Conservation (phyloP, 2,329 filamentous ascomycete genomes). For the Hymenoscyphus salicellus region DNA sequence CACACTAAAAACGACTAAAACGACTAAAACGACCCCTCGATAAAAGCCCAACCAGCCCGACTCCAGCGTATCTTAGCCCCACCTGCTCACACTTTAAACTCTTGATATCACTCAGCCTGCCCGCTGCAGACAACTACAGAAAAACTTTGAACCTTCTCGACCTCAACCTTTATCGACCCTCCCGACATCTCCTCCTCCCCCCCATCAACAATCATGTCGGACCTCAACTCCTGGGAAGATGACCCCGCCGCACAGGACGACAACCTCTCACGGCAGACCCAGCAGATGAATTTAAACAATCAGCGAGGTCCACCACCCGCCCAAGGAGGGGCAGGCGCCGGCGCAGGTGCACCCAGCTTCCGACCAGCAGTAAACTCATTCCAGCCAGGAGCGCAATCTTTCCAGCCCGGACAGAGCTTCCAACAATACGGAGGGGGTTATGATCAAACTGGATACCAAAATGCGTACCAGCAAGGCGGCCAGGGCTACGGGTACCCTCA, state of each 20-base stretch:
- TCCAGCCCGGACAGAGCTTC: conserved; percentile 70
- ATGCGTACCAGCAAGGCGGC: conserved; percentile 49
- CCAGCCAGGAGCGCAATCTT: conserved; percentile 67
- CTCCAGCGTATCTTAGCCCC: not conserved
- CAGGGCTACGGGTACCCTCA: conserved; percentile 54
- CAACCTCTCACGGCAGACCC: conserved; percentile 71
- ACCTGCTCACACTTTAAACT: conserved; percentile 6
- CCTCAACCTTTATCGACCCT: conserved; percentile 1
- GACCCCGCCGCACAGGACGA: conserved; percentile 74
- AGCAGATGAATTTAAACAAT: conserved; percentile 70
- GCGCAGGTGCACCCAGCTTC: conserved; percentile 49
- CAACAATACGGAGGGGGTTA: conserved; percentile 56
- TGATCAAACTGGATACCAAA: conserved; percentile 53
- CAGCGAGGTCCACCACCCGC: conserved; percentile 34
- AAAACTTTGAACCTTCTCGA: not conserved
- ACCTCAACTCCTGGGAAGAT: conserved; percentile 94
- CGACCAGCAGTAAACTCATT: conserved; percentile 67
- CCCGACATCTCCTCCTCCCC: not conserved
- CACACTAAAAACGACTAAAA: conserved; percentile 1
- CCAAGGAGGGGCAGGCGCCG: conserved; percentile 33
- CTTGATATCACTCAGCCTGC: conserved; percentile 10
- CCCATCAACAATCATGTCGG: conserved; percentile 62
- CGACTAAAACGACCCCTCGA: conserved; percentile 26
- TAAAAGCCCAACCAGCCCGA: conserved; percentile 12
- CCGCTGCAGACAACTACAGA: not conserved